Percentiles rank a stretch among this genome's conserved stretches.
phyloP scores from a whole-genome alignment of 352 stramenopile species.

The Globisporangium nagaii region DNA sequence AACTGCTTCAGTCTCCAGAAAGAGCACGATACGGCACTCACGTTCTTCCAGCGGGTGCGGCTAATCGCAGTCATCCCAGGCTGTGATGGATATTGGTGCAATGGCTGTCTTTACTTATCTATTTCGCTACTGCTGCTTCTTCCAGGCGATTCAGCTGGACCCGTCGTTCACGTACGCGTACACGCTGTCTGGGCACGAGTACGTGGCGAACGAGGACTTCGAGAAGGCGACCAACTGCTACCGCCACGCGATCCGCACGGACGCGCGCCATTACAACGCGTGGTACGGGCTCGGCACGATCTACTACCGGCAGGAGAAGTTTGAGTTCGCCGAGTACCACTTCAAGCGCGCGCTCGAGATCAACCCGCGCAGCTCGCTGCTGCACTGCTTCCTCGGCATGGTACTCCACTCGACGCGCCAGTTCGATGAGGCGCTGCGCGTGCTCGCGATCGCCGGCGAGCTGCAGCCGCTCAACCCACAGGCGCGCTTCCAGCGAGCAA shows the following conservation, averaged over 20 bases:
- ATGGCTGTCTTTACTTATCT: neutral
- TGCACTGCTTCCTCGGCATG: slow-evolving; percentile 96
- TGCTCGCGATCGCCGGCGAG: slow-evolving; percentile 81
- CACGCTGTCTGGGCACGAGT: slow-evolving; percentile 97
- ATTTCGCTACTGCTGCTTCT: too few species aligned
- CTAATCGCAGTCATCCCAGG: too few species aligned
- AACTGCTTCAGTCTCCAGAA: slow-evolving; percentile 99
- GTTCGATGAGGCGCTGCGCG: slow-evolving; percentile 88
- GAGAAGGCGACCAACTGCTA: slow-evolving; percentile 96
- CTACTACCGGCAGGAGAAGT: slow-evolving; percentile 98
- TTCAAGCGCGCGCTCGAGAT: slow-evolving; percentile 92
- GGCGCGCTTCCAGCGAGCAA: slow-evolving; percentile 91
- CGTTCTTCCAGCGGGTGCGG: slow-evolving; percentile 93
- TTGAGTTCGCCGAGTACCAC: slow-evolving; percentile 96
- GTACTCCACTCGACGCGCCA: slow-evolving; percentile 89
- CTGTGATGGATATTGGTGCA: too few species aligned
- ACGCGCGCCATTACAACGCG: slow-evolving; percentile 92
- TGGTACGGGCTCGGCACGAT: slow-evolving; percentile 93
- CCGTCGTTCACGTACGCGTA: slow-evolving; percentile 97
- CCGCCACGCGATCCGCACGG: slow-evolving; percentile 89
- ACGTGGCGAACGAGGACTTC: slow-evolving; percentile 97
- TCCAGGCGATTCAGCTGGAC: slow-evolving; percentile 91
- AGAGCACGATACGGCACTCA: slow-evolving; percentile 94
- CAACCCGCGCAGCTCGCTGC: slow-evolving; percentile 91
- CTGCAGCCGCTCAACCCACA: slow-evolving; percentile 93